Percentiles rank a stretch among this genome's conserved stretches.
Evolutionary conservation across 1,284 basidiomycete species (phyloP).

Genomic region (Bjerkandera adusta): DNA sequence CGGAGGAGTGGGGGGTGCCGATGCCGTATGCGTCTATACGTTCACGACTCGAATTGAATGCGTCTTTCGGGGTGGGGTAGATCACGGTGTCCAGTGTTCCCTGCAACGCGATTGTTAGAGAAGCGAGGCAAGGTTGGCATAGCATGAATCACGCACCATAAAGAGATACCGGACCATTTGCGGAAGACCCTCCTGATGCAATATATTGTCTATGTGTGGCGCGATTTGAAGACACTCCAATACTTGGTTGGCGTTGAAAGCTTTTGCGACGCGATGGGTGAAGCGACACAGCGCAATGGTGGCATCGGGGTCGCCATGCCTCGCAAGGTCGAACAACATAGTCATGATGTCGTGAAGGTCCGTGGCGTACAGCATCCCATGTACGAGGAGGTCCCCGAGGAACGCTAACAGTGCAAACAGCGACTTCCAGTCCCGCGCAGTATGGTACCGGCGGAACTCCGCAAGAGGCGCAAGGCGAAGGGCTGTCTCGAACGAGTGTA

Average conservation of each 20-base stretch:
- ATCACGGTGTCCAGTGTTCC: constrained; percentile 23
- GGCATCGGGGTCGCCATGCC: constrained; percentile 17
- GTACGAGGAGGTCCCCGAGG: constrained; percentile 25
- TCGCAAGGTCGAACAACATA: constrained; percentile 18
- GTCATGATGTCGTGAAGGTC: constrained; percentile 25
- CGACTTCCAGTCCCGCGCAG: background rate
- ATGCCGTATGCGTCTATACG: constrained; percentile 26
- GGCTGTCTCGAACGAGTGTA: constrained; percentile 22
- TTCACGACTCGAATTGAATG: constrained; percentile 22
- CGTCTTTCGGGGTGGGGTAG: constrained; percentile 23
- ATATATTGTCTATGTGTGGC: constrained; percentile 19
- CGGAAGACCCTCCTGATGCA: constrained; percentile 25
- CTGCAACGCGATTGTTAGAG: no score
- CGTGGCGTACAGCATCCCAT: constrained; percentile 20
- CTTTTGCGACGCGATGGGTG: constrained; percentile 20
- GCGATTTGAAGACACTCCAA: constrained; percentile 20
- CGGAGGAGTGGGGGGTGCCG: constrained; percentile 9
- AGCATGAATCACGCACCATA: constrained; percentile 22
- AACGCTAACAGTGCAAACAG: constrained; percentile 19
- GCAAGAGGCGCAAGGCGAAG: constrained; percentile 17
- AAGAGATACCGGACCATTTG: constrained; percentile 25
- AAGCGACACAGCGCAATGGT: constrained; percentile 23
- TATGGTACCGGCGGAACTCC: constrained; percentile 15
- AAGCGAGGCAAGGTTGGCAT: background rate
- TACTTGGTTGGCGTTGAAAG: constrained; percentile 24